Conservation (phyloP, 306 rosid species). For the Acacia acuminata region DNA sequence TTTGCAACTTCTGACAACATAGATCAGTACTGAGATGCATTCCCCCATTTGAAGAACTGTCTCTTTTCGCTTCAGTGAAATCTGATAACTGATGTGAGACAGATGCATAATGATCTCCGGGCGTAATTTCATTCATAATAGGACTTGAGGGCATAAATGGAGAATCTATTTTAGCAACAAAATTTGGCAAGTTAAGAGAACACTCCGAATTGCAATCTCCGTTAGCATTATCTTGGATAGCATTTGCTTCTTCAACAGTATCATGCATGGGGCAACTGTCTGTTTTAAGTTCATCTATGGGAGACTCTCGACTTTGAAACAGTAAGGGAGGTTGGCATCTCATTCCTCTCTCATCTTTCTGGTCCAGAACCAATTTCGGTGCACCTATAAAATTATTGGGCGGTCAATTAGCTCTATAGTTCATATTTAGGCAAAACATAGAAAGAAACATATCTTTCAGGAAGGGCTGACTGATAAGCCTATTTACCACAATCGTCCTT, state of each 20-base stretch:
- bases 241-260: slow-evolving; percentile 35
- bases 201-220: slow-evolving; percentile 31
- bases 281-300: neutral
- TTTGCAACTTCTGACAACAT: slow-evolving; percentile 31
- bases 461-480: slow-evolving; percentile 2
- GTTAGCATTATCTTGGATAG: slow-evolving; percentile 11
- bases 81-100: slow-evolving; percentile 11
- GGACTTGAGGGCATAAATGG: slow-evolving; percentile 27
- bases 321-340: slow-evolving; percentile 22
- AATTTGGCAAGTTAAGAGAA: slow-evolving; percentile 27
- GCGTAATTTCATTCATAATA: slow-evolving; percentile 17
- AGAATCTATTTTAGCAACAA: slow-evolving; percentile 29
- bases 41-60: slow-evolving; percentile 31
- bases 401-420: slow-evolving; percentile 8
- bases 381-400: slow-evolving; percentile 35
- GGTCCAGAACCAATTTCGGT: slow-evolving; percentile 26
- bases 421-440: neutral
- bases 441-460: neutral
- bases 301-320: slow-evolving; percentile 33
- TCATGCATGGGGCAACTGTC: slow-evolving; percentile 20
- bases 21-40: slow-evolving; percentile 34
- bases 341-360: slow-evolving; percentile 10
- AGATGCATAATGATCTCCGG: slow-evolving; percentile 32
- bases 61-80: slow-evolving; percentile 29
- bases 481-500: slow-evolving; percentile 46